Evolutionary conservation across 306 rosid genomes (phyloP).

Genomic region (Trifolium dubium): DNA sequence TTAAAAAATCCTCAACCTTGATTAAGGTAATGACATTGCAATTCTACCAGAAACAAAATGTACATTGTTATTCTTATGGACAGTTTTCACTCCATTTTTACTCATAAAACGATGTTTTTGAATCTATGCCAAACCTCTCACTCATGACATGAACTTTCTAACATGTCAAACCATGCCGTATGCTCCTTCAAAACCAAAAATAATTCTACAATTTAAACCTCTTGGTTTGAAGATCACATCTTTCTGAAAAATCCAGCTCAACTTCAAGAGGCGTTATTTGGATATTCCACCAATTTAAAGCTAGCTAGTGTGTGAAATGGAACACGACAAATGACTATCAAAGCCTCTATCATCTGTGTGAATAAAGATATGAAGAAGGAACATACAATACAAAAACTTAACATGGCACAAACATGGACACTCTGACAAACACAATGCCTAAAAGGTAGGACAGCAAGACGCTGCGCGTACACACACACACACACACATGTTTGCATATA

Average conservation of each 20-base stretch:
- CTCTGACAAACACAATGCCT: too few relatives aligned
- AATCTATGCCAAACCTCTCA: not conserved
- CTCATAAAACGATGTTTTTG: not conserved
- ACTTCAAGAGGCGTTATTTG: not conserved
- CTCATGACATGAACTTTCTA: not conserved
- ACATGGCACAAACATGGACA: too few relatives aligned
- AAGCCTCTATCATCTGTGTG: too few relatives aligned
- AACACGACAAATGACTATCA: too few relatives aligned
- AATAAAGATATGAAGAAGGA: too few relatives aligned
- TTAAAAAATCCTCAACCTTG: not conserved
- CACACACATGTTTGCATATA: too few relatives aligned
- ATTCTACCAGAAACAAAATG: not conserved
- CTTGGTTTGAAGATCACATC: not conserved
- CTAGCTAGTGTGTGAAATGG: too few relatives aligned
- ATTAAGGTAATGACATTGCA: not conserved
- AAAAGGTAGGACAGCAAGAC: too few relatives aligned
- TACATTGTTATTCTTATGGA: not conserved
- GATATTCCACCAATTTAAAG: too few relatives aligned
- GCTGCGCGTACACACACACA: too few relatives aligned
- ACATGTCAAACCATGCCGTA: not conserved
- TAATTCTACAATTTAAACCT: not conserved
- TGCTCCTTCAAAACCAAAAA: not conserved
- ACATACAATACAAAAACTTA: too few relatives aligned
- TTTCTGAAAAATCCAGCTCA: slow-evolving; percentile 1
- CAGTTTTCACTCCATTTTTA: not conserved